Base-by-base conservation (phyloP, 371 early-diverging fungal genomes). In the Polyrhizophydium stewartii region DNA sequence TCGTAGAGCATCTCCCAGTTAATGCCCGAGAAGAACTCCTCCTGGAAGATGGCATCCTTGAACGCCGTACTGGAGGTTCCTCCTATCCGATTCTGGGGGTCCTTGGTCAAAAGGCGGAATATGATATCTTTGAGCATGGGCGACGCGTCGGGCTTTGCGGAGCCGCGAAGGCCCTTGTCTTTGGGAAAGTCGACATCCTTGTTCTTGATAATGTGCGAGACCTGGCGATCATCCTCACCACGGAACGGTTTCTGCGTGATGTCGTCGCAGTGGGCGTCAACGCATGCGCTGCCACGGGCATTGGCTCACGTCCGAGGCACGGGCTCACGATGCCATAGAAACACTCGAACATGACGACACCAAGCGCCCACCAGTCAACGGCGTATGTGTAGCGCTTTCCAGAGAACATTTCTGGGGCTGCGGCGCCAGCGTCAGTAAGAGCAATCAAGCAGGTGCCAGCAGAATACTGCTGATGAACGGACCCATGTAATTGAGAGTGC, bases 321-420 rank as follows among this genome's bases (percentile, higher is more conserved):
- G 25, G 12, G 25, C 53, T 25, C 25, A 53, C 53, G 7, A 53
- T 31, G 32, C 93, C 93, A 55, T 90, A 78, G 41, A 95, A 73
- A 89, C 95, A 90, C 85, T 94, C 93, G 71, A 86, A 96, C 46
- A 89, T 74, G 24, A 90, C 74, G 32, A 96, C 85, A 1, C 94
- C 96, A 27, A 94, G 63, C 51, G 86, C 81, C 96, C 96, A 97
- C 89, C 93, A 92, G 71, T 97, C 92, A 0, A 90, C 86, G 0
- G 87, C 82, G 19, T 74, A 67, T 38, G 74, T 65, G 67, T 93
- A 93, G 57, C 84, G 81, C 55, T 85, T 79, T 24, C 69, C 68
- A 6, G 85, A 72, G 25, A 93, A 68, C 16, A 92, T 75, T 70
- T 93, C 93, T 0, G 93, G 93, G 0, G 93, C 93, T 85, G 35